Conservation (phyloP, 495 filamentous ascomycete species). For the Echria macrotheca region DNA sequence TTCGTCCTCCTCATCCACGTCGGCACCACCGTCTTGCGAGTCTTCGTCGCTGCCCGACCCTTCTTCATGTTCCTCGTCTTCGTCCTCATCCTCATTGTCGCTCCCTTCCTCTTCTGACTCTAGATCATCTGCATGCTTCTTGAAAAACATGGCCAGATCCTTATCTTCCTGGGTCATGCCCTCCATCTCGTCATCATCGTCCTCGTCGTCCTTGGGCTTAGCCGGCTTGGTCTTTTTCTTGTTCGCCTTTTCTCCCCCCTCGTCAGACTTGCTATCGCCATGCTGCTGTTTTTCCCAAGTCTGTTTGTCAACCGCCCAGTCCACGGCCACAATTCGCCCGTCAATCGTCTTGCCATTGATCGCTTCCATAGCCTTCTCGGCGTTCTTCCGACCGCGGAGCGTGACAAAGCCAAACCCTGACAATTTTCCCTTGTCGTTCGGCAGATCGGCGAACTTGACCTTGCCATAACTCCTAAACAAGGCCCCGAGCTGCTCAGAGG, state of each 20-base stretch:
- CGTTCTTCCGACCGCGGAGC: constrained; percentile 81
- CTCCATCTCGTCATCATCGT: constrained; percentile 34
- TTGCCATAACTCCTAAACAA: constrained; percentile 87
- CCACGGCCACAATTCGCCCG: constrained; percentile 80
- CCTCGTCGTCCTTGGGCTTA: constrained; percentile 38
- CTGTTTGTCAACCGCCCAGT: constrained; percentile 92
- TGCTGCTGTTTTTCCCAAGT: constrained; percentile 67
- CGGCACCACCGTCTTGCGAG: constrained; percentile 8
- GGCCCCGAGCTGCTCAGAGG: constrained; percentile 65
- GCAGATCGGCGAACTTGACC: constrained; percentile 74
- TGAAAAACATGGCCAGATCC: constrained; percentile 27
- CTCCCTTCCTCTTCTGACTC: constrained; percentile 46
- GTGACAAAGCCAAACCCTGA: constrained; percentile 91
- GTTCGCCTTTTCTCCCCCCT: constrained; percentile 26
- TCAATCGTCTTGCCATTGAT: constrained; percentile 89
- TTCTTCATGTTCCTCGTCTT: constrained; percentile 38
- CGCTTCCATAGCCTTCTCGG: constrained; percentile 76
- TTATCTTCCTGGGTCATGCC: constrained; percentile 34
- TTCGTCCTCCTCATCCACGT: not conserved
- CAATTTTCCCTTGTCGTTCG: constrained; percentile 65
- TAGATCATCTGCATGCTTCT: constrained; percentile 30
- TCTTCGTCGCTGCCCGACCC: constrained; percentile 31
- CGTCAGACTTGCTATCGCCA: constrained; percentile 35
- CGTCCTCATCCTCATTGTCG: constrained; percentile 32
- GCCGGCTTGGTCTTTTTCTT: constrained; percentile 59